A percentile compares a stretch with the other conserved stretches of the same genome.
Evolutionary conservation across 169 alveolate genomes (phyloP).

Genomic region (Cryptosporidium ryanae): DNA sequence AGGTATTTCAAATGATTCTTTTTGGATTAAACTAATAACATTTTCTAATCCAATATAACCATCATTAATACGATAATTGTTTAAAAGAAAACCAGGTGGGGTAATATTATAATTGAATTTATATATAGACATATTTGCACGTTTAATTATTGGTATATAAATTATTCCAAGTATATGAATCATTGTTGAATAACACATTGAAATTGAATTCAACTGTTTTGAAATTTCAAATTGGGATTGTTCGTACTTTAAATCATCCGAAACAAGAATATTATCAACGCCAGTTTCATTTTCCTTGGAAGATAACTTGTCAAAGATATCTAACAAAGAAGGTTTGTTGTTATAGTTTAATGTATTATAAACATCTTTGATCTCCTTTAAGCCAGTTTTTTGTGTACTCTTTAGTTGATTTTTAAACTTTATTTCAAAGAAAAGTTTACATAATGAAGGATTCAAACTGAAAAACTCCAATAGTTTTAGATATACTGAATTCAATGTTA

Average conservation of each 20-base stretch:
- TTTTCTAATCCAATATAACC: neutral
- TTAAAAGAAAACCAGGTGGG: slow-evolving; percentile 6
- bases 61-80: neutral
- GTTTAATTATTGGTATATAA: slow-evolving; percentile 56
- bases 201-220: neutral
- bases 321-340: slow-evolving; percentile 34
- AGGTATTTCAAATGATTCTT: neutral
- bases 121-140: slow-evolving; percentile 56
- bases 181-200: slow-evolving; percentile 36
- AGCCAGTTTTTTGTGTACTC: neutral
- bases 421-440: slow-evolving; percentile 33
- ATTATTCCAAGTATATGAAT: slow-evolving; percentile 24
- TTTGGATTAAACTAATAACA: slow-evolving; percentile 1
- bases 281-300: neutral
- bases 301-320: slow-evolving; percentile 8
- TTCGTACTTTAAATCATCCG: neutral
- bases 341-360: neutral
- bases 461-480: slow-evolving; percentile 41
- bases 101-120: slow-evolving; percentile 21
- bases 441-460: slow-evolving; percentile 15
- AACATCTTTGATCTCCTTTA: neutral
- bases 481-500: slow-evolving; percentile 32
- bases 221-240: neutral
- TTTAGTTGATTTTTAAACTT: neutral
- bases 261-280: neutral